Conservation (phyloP, 768 basidiomycete species). For the Leccinum aurantiacum region DNA sequence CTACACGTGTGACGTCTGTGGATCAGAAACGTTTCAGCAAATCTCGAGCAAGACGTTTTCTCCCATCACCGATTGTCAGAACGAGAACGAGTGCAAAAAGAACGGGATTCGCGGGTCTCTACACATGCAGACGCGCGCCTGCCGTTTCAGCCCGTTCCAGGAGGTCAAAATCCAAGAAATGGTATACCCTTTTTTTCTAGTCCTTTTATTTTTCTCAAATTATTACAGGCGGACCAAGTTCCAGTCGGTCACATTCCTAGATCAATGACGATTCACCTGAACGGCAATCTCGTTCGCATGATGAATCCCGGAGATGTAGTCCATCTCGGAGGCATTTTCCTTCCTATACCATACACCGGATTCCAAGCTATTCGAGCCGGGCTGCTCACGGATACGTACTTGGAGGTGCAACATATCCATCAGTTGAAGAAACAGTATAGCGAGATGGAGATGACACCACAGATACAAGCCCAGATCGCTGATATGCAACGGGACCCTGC, state of each 20-base stretch:
- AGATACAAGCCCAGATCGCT: conserved; percentile 68
- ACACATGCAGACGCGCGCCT: conserved; percentile 98
- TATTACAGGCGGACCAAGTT: conserved; percentile 88
- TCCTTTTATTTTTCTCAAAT: conserved; percentile 9
- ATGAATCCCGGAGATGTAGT: conserved; percentile 97
- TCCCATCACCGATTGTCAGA: conserved; percentile 87
- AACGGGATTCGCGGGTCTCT: conserved; percentile 87
- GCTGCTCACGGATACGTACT: conserved; percentile 93
- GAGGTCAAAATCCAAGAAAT: conserved; percentile 99
- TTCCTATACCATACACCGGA: conserved; percentile 96
- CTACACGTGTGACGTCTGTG: conserved; percentile 97
- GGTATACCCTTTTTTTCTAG: conserved; percentile 44
- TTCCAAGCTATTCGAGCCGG: conserved; percentile 97
- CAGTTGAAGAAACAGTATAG: conserved; percentile 98
- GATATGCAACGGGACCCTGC: conserved; percentile 71
- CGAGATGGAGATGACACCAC: conserved; percentile 90
- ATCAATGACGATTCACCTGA: conserved; percentile 95
- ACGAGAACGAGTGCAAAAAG: conserved; percentile 78
- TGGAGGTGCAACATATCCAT: conserved; percentile 86
- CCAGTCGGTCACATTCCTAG: conserved; percentile 99
- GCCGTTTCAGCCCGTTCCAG: conserved; percentile 96
- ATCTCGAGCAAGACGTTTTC: conserved; percentile 89
- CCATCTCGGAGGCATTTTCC: conserved; percentile 93
- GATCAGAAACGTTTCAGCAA: conserved; percentile 98
- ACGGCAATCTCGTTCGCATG: conserved; percentile 83